Evolutionary conservation across 2,329 filamentous ascomycete genomes (phyloP).

Genomic region (Botrytis medusae): DNA sequence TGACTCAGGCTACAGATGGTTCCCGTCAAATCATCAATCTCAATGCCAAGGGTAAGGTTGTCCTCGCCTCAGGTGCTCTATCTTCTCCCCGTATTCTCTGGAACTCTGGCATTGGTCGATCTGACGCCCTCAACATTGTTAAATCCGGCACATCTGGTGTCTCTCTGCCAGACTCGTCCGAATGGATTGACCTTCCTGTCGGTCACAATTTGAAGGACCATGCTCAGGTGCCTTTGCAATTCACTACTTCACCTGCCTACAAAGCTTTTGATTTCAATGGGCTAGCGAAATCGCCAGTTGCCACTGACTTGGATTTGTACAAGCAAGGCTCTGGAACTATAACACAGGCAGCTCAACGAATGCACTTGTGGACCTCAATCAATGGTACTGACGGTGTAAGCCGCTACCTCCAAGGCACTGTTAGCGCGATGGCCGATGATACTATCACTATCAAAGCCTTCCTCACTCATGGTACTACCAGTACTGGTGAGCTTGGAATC

Average conservation of each 20-base stretch:
- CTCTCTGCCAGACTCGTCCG: neutral
- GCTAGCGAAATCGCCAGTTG: neutral
- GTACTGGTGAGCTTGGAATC: neutral
- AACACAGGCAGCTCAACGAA: neutral
- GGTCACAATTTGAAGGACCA: neutral
- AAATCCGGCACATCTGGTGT: neutral
- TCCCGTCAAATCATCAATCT: neutral
- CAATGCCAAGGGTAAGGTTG: neutral
- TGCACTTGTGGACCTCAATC: conserved; percentile 1
- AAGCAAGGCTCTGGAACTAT: neutral
- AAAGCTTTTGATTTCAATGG: neutral
- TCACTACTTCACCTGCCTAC: neutral
- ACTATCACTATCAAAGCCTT: neutral
- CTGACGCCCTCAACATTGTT: neutral
- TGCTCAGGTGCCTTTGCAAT: neutral
- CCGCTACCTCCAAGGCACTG: neutral
- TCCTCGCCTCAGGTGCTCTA: neutral
- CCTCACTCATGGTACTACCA: neutral
- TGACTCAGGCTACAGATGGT: neutral
- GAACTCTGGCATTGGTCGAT: neutral
- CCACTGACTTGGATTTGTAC: neutral
- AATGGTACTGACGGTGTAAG: neutral
- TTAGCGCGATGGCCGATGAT: neutral
- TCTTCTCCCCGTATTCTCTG: neutral
- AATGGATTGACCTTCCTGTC: neutral